Conservation (phyloP, 768 basidiomycete species). For the Mycena galericulata region DNA sequence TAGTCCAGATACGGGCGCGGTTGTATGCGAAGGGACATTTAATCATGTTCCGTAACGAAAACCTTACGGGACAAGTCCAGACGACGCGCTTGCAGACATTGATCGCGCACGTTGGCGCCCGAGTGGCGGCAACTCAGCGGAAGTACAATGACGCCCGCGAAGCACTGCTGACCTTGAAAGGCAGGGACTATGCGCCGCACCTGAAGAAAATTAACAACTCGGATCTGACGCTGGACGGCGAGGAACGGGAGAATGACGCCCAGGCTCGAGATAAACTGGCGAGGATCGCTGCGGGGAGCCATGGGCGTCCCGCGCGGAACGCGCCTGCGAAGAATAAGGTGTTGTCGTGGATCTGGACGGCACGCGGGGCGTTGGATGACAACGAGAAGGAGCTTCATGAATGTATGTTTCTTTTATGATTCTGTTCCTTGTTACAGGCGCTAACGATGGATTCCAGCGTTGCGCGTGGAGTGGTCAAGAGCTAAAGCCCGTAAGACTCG, state of each 20-base stretch:
- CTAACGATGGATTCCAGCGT: background rate
- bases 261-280: background rate
- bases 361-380: background rate
- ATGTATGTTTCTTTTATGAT: background rate
- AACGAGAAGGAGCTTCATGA: background rate
- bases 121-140: background rate
- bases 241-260: background rate
- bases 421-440: no score
- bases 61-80: background rate
- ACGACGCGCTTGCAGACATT: background rate
- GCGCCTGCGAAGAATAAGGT: background rate
- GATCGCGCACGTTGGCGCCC: background rate
- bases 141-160: background rate
- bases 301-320: background rate
- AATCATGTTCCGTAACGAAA: background rate
- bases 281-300: background rate
- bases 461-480: background rate
- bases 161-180: background rate
- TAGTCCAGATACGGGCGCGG: background rate
- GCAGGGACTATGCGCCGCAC: background rate
- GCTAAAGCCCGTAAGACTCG: background rate
- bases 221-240: background rate
- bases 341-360: conserved; percentile 1
- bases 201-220: background rate
- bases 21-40: background rate